Percentiles rank a stretch among this genome's conserved stretches.
These are phyloP conservation scores for Salix brachista DNA, from an alignment of 345 rosid species.

Conservation along the genomic window DNA sequence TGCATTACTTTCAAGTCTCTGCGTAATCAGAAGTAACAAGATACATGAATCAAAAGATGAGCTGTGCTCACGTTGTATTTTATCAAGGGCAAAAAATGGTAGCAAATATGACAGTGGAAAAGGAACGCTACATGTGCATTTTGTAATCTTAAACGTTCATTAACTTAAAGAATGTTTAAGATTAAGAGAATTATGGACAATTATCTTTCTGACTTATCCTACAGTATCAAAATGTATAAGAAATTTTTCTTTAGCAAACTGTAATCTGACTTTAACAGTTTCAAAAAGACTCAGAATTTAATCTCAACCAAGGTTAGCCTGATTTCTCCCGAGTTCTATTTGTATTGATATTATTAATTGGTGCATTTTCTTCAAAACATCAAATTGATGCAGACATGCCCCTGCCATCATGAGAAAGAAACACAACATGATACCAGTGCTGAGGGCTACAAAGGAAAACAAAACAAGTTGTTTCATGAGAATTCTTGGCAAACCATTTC, in stretches of 20 bases:
- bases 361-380: too few relatives aligned
- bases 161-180: background rate
- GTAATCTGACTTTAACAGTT: too few relatives aligned
- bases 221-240: background rate
- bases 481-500: too few relatives aligned
- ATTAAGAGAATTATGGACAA: background rate
- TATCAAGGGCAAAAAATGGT: background rate
- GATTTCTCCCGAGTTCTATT: too few relatives aligned
- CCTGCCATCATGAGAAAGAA: too few relatives aligned
- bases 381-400: too few relatives aligned
- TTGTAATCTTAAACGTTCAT: background rate
- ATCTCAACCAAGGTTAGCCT: too few relatives aligned
- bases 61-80: background rate
- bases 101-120: background rate
- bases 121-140: background rate
- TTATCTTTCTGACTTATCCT: background rate
- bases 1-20: slow-evolving; percentile 77
- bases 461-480: too few relatives aligned
- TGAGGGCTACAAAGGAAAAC: too few relatives aligned
- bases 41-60: background rate
- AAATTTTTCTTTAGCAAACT: background rate
- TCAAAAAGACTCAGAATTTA: too few relatives aligned
- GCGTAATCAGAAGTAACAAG: slow-evolving; percentile 13
- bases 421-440: too few relatives aligned
- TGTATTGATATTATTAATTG: too few relatives aligned